Percentiles rank a stretch among this genome's conserved stretches.
phyloP scores from a whole-genome alignment of 2,329 filamentous ascomycete species.

The Curvularia verruculosa region DNA sequence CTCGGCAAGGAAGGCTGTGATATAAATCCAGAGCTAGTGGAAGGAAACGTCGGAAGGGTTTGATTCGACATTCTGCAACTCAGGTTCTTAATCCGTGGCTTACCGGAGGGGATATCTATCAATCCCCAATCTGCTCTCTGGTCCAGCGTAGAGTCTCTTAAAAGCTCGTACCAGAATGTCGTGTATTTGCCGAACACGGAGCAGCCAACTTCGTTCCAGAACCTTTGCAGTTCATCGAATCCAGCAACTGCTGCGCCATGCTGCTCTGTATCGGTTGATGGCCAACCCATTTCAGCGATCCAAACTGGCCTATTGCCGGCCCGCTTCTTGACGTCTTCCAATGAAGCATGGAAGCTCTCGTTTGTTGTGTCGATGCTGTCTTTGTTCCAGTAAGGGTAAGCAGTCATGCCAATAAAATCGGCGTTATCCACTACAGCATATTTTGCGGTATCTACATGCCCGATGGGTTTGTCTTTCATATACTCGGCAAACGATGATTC shows the following conservation, averaged over 20 bases:
- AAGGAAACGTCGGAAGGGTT: neutral
- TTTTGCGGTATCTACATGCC: slow-evolving; percentile 42
- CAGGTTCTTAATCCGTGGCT: slow-evolving; percentile 29
- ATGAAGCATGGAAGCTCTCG: slow-evolving; percentile 33
- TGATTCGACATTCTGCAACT: slow-evolving; percentile 20
- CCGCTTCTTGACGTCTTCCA: slow-evolving; percentile 29
- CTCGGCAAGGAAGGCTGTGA: neutral
- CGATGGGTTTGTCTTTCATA: slow-evolving; percentile 50
- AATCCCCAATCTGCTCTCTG: slow-evolving; percentile 36
- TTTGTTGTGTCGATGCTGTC: slow-evolving; percentile 48
- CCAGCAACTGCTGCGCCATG: slow-evolving; percentile 23
- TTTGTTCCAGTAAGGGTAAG: slow-evolving; percentile 43
- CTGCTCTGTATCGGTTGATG: slow-evolving; percentile 22
- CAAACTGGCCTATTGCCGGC: slow-evolving; percentile 37
- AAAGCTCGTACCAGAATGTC: slow-evolving; percentile 44
- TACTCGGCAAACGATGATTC: slow-evolving; percentile 61
- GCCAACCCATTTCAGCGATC: slow-evolving; percentile 48
- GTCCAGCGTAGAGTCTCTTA: slow-evolving; percentile 28
- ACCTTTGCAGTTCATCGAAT: slow-evolving; percentile 31
- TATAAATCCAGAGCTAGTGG: neutral
- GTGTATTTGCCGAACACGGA: slow-evolving; percentile 38
- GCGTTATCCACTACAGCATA: slow-evolving; percentile 32
- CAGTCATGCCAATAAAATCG: slow-evolving; percentile 45
- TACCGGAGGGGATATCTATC: slow-evolving; percentile 21
- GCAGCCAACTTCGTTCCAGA: slow-evolving; percentile 42